phyloP scores from a whole-genome alignment of 2,329 filamentous ascomycete species.

The Fusarium sacchari region DNA sequence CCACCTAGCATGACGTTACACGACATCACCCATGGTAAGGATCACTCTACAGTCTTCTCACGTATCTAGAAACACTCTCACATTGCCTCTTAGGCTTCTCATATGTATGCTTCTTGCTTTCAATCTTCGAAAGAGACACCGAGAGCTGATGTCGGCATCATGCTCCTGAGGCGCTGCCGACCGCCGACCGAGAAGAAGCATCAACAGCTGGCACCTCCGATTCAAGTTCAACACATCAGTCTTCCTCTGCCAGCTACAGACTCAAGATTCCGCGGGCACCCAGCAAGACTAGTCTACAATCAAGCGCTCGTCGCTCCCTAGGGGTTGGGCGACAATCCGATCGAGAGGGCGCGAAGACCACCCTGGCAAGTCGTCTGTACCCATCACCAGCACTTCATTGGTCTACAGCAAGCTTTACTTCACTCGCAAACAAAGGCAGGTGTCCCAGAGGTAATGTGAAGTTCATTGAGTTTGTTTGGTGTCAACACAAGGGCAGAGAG shows the following conservation, averaged over 20 bases:
- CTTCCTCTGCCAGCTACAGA: fast-evolving
- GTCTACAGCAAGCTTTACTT: background rate
- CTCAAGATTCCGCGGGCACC: background rate
- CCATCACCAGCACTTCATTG: background rate
- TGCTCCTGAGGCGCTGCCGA: background rate
- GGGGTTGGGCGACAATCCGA: too few species aligned
- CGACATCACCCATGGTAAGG: background rate
- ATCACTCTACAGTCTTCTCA: background rate
- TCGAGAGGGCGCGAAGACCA: background rate
- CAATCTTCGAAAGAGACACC: background rate
- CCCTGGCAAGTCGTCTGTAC: background rate
- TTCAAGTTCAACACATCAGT: too few species aligned
- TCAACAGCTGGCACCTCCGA: background rate
- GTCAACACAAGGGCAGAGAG: background rate
- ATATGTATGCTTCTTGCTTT: background rate
- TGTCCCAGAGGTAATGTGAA: background rate
- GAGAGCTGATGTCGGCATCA: background rate
- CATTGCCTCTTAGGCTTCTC: fast-evolving
- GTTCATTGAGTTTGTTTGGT: background rate
- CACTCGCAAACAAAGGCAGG: background rate
- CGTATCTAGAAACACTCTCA: background rate
- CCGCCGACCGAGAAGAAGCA: background rate
- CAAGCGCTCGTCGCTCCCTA: background rate
- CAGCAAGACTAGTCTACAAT: background rate
- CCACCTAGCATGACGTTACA: background rate